phyloP scores from a whole-genome alignment of 345 rosid species.

The Citrus mangshanensis region DNA sequence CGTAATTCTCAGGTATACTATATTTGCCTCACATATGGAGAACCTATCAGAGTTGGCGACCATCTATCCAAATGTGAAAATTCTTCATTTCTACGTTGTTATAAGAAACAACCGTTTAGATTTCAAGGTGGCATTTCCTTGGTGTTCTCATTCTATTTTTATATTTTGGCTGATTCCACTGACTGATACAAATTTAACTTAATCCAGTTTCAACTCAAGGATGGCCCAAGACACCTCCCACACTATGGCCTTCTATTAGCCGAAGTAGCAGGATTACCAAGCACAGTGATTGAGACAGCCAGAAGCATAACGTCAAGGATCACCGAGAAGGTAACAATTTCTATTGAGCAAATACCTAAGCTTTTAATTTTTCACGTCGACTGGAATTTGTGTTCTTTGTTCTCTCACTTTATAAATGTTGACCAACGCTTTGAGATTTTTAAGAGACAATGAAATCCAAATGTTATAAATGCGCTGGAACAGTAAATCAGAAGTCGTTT shows the following conservation, averaged over 20 bases:
- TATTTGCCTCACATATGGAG: constrained; percentile 92
- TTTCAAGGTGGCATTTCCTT: constrained; percentile 58
- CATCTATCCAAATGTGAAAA: constrained; percentile 79
- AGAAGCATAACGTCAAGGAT: constrained; percentile 64
- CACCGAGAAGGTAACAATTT: constrained; percentile 51
- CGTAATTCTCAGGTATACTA: constrained; percentile 63
- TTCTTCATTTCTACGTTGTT: constrained; percentile 77
- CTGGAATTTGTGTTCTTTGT: not conserved
- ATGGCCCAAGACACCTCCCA: constrained; percentile 71
- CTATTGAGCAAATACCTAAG: not conserved
- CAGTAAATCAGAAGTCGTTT: not conserved
- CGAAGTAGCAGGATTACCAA: constrained; percentile 82
- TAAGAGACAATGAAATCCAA: not conserved
- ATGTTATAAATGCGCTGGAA: not conserved
- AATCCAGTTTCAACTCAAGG: constrained; percentile 71
- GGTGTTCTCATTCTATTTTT: not conserved
- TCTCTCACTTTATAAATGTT: not conserved
- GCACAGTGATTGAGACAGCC: constrained; percentile 78
- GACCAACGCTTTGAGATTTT: not conserved
- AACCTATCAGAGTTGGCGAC: constrained; percentile 76
- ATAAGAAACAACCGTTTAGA: constrained; percentile 69
- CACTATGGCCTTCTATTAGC: constrained; percentile 88
- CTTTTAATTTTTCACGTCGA: not conserved
- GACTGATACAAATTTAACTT: constrained; percentile 5
- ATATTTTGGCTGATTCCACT: not conserved